Base-by-base conservation (phyloP, 108 stramenopile genomes). In the Nannochloropsis oceanica region DNA sequence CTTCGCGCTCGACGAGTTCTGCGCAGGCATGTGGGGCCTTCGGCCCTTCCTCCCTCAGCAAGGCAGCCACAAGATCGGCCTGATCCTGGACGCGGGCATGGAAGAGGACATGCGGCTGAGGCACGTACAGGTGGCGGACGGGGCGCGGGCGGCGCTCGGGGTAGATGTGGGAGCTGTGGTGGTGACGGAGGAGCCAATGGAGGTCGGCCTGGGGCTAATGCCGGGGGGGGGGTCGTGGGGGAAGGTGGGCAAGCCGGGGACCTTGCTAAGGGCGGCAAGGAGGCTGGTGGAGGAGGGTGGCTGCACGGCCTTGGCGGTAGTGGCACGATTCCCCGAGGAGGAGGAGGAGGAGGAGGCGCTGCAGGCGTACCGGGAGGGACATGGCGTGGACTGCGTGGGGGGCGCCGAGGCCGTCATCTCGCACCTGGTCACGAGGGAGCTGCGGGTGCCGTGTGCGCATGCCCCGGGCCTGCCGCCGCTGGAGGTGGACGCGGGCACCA, bases 261-360 rank as follows among this genome's bases (percentile, higher is more conserved):
- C 87, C 20, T 24, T 90, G 46, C 43, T 90, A 7, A 85, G 26
- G 20, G 89, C 88, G 27, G 88, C 84, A 0, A 43, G 82, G 43
- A 22, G 85, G 27, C 81, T 90, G 43, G 86, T 88, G 79, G 83
- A 86, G 25, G 84, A 87, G 27, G 84, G 27, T 20, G 87, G 87
- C 85, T 90, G 89, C 82, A 90, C 87, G 24, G 89, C 89, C 42
- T 84, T 90, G 26, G 89, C 89, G 13, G 82, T 90, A 10, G 89
- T 90, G 24, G 89, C 84, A 18, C 88, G 89, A 11, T 90, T 90
- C 82, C 89, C 89, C 8, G 89, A 90, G 26, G 89, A 88, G 43
- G 89, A 90, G 25, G 89, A 90, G 42, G 81, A 85, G 80, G 59
- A 73, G 59, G 84, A 80, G 44, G 80, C 80, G 24, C 27, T 87